These are phyloP conservation scores for Fragaria nilgerrensis DNA, from an alignment of 306 rosid genomes.

Conservation along the genomic window DNA sequence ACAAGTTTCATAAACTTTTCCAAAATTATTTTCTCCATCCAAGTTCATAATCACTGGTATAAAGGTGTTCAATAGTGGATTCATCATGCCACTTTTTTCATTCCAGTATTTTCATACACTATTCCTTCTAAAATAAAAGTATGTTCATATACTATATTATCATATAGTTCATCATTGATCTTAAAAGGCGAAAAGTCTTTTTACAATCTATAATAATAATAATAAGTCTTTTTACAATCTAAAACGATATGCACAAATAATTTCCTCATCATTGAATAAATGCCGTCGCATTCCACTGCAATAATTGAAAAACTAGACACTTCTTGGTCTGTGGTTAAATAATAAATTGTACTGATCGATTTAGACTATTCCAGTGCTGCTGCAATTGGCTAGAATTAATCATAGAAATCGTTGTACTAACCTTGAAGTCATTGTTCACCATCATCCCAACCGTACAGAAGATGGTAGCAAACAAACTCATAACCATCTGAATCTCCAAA, in stretches of 20 bases:
- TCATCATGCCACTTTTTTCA: too few species aligned
- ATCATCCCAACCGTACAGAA: constrained; percentile 75
- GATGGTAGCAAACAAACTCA: constrained; percentile 61
- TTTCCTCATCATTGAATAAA: background rate
- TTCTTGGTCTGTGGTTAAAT: background rate
- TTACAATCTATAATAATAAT: too few species aligned
- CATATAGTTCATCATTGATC: background rate
- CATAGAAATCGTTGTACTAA: background rate
- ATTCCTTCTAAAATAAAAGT: too few species aligned
- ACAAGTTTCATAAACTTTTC: too few species aligned
- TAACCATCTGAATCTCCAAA: constrained; percentile 79
- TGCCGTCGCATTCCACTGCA: background rate
- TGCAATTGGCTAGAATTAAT: background rate
- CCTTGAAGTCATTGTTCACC: constrained; percentile 76
- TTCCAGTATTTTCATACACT: too few species aligned
- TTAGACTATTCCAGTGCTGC: background rate
- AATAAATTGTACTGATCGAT: background rate
- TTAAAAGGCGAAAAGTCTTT: background rate
- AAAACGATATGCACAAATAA: background rate
- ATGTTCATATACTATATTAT: too few species aligned
- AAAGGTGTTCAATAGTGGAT: too few species aligned
- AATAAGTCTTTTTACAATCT: too few species aligned
- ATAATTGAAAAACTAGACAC: background rate
- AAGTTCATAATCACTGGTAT: background rate
- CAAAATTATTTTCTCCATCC: background rate